Evolutionary conservation across 805 yeast species (phyloP).

Genomic region (Nakazawaea sp.): DNA sequence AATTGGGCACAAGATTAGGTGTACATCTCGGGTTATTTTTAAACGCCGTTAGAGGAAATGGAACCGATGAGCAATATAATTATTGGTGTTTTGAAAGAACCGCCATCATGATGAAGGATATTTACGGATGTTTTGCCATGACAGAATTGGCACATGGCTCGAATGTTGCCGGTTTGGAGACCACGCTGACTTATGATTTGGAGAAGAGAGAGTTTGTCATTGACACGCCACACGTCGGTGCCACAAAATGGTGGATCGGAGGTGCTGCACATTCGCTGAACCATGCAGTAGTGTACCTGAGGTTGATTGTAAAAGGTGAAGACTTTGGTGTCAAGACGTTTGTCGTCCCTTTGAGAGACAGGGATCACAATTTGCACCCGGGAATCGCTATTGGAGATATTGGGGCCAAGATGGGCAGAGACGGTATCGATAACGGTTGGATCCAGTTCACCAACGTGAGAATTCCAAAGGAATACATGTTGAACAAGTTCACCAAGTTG

Average conservation of each 20-base stretch:
- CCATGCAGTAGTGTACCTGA: slow-evolving; percentile 79
- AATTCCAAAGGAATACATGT: slow-evolving; percentile 79
- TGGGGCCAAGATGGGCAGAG: slow-evolving; percentile 94
- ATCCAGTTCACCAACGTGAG: slow-evolving; percentile 80
- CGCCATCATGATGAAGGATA: slow-evolving; percentile 48
- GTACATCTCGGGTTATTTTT: slow-evolving; percentile 85
- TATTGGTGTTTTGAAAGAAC: slow-evolving; percentile 79
- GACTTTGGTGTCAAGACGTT: slow-evolving; percentile 92
- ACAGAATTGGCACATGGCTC: slow-evolving; percentile 93
- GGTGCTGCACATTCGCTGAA: slow-evolving; percentile 96
- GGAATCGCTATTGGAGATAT: slow-evolving; percentile 88
- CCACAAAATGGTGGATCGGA: slow-evolving; percentile 99
- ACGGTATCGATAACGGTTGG: slow-evolving; percentile 97
- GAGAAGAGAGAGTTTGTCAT: slow-evolving; percentile 61
- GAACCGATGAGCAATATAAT: slow-evolving; percentile 74
- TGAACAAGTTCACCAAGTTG: slow-evolving; percentile 73
- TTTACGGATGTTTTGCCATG: slow-evolving; percentile 90
- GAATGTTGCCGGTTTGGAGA: slow-evolving; percentile 87
- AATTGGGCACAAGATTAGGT: slow-evolving; percentile 74
- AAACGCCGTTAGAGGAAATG: slow-evolving; percentile 78
- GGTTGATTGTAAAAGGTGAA: slow-evolving; percentile 71
- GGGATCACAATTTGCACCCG: slow-evolving; percentile 62
- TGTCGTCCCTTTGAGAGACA: slow-evolving; percentile 83
- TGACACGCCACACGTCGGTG: slow-evolving; percentile 85
- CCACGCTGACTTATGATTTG: slow-evolving; percentile 78